These are phyloP conservation scores for Agrocybe pediades DNA, from an alignment of 768 basidiomycete genomes.

Conservation along the genomic window DNA sequence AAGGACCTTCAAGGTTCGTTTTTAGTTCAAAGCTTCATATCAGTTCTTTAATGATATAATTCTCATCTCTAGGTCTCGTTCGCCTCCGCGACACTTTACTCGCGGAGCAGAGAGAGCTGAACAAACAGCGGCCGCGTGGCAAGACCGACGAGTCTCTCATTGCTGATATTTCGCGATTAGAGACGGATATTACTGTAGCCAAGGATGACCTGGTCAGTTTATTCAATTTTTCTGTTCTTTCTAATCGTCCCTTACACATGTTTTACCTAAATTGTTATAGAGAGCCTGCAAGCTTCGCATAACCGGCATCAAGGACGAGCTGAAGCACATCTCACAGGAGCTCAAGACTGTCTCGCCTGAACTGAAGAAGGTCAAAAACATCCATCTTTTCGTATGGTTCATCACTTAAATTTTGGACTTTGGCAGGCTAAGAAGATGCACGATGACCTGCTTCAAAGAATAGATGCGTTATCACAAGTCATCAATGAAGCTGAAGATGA, in stretches of 20 bases:
- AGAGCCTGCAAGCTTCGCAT: slow-evolving; percentile 75
- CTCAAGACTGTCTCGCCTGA: slow-evolving; percentile 69
- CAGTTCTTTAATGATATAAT: neutral
- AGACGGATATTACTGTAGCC: slow-evolving; percentile 72
- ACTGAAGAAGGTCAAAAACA: slow-evolving; percentile 58
- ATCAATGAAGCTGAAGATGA: slow-evolving; percentile 81
- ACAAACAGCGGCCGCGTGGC: slow-evolving; percentile 78
- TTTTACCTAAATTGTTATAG: slow-evolving; percentile 51
- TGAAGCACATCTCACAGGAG: slow-evolving; percentile 78
- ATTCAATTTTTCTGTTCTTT: too few species aligned
- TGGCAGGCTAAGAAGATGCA: slow-evolving; percentile 62
- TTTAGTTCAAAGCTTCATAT: neutral
- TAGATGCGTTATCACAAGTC: slow-evolving; percentile 52
- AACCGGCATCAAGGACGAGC: slow-evolving; percentile 79
- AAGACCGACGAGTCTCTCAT: slow-evolving; percentile 82
- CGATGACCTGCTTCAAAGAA: slow-evolving; percentile 51
- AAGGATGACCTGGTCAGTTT: slow-evolving; percentile 80
- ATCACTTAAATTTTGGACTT: neutral
- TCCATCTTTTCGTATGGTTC: too few species aligned
- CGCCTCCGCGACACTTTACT: slow-evolving; percentile 73
- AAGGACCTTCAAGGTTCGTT: slow-evolving; percentile 82
- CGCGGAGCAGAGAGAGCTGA: slow-evolving; percentile 79
- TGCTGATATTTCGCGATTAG: slow-evolving; percentile 75
- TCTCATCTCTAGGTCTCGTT: slow-evolving; percentile 32
- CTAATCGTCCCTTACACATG: neutral